Evolutionary conservation across 352 stramenopile genomes (phyloP).

Genomic region (Phytophthora hibernalis): DNA sequence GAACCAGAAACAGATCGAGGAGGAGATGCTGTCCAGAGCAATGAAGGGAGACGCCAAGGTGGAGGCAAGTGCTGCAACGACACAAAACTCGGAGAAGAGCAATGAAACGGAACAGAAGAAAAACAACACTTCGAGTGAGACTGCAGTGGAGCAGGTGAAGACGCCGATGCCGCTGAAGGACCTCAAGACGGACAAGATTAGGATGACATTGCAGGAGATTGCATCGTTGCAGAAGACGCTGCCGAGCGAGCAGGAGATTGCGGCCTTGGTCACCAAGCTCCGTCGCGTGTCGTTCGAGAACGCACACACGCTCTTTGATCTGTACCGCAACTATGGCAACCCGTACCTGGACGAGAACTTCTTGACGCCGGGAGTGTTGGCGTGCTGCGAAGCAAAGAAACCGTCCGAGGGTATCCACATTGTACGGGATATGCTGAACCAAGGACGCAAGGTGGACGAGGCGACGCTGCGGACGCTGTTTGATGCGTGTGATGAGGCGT

Average conservation of each 20-base stretch:
- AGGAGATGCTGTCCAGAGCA: slow-evolving; percentile 41
- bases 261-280: slow-evolving; percentile 60
- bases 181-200: slow-evolving; percentile 68
- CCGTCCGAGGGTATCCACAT: slow-evolving; percentile 77
- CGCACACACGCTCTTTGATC: slow-evolving; percentile 80
- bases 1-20: slow-evolving; percentile 45
- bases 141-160: slow-evolving; percentile 26
- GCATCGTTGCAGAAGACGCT: slow-evolving; percentile 77
- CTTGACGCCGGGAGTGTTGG: slow-evolving; percentile 76
- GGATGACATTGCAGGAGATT: slow-evolving; percentile 77
- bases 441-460: slow-evolving; percentile 85
- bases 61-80: background rate
- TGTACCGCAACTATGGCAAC: slow-evolving; percentile 90
- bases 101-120: slow-evolving; percentile 20
- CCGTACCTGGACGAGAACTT: slow-evolving; percentile 86
- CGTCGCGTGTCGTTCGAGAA: slow-evolving; percentile 78
- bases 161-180: slow-evolving; percentile 45
- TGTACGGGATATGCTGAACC: slow-evolving; percentile 83
- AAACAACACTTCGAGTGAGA: slow-evolving; percentile 12
- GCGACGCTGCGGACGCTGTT: slow-evolving; percentile 76
- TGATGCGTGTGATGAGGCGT: slow-evolving; percentile 75
- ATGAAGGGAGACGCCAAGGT: slow-evolving; percentile 25
- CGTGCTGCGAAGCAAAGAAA: slow-evolving; percentile 82
- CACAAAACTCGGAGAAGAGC: background rate
- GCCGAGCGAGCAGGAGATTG: slow-evolving; percentile 72